Evolutionary conservation across 768 basidiomycete species (phyloP).

Genomic region (Chlorophyllum brunneum): DNA sequence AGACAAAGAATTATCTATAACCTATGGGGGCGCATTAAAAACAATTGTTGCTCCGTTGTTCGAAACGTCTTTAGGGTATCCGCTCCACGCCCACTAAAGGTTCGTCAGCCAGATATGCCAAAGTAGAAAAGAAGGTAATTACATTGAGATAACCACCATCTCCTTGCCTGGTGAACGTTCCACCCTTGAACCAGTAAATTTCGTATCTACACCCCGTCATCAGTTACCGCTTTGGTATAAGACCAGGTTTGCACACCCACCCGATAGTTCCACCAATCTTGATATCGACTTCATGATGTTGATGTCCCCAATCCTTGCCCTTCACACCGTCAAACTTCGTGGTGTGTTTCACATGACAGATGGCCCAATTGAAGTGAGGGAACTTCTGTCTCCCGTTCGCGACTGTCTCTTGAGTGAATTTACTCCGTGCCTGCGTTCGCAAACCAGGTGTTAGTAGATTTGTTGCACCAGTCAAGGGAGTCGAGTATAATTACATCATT

Average conservation of each 20-base stretch:
- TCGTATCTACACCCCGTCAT: no score
- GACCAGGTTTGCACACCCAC: no score
- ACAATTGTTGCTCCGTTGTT: no score
- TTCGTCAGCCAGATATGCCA: no score
- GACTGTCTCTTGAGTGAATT: neutral
- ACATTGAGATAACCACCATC: conserved; percentile 24
- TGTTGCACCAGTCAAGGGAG: neutral
- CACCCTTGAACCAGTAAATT: conserved; percentile 20
- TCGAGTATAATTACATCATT: neutral
- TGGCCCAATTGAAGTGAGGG: neutral
- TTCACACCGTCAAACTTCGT: neutral
- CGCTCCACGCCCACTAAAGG: no score
- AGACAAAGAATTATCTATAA: no score
- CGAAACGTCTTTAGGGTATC: no score
- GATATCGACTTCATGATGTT: conserved; percentile 1
- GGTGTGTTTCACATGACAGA: neutral
- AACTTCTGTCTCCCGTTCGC: neutral
- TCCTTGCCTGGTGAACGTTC: conserved; percentile 18
- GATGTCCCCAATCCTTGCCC: neutral
- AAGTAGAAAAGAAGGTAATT: no score
- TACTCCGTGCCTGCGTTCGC: neutral
- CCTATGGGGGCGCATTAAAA: no score
- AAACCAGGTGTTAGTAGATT: neutral
- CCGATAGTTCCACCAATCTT: neutral
- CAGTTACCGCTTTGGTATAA: no score